phyloP scores from a whole-genome alignment of 2,329 filamentous ascomycete genomes.

The Cercospora sp. region DNA sequence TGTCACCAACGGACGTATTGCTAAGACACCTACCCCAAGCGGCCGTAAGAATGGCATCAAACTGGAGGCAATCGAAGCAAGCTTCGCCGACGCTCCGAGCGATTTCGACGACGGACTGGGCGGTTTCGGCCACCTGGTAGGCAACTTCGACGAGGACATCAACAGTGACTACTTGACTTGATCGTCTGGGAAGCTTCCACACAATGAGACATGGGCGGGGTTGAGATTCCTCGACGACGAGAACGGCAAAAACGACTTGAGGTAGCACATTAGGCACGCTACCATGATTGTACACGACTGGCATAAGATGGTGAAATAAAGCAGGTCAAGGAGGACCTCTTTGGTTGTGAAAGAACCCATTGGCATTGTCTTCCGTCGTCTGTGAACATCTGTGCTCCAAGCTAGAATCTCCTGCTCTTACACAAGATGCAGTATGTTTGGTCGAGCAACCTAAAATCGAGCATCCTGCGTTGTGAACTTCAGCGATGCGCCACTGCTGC shows the following conservation, averaged over 20 bases:
- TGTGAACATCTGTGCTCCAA: neutral
- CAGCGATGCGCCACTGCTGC: neutral
- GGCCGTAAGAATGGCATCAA: constrained; percentile 31
- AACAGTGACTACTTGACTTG: constrained; percentile 1
- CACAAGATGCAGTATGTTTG: neutral
- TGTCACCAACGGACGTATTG: constrained; percentile 31
- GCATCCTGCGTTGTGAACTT: neutral
- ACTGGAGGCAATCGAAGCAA: constrained; percentile 25
- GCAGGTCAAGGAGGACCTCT: neutral
- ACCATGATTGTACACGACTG: neutral
- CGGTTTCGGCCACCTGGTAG: neutral
- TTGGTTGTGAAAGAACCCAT: neutral
- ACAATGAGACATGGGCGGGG: neutral
- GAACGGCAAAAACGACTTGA: neutral
- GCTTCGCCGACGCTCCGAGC: neutral
- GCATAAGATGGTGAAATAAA: neutral
- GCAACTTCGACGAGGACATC: constrained; percentile 9
- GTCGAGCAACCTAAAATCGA: neutral
- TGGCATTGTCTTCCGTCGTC: neutral
- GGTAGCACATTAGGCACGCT: neutral
- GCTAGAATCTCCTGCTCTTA: neutral
- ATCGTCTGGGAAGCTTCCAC: neutral
- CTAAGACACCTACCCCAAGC: constrained; percentile 28
- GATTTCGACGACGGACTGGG: constrained; percentile 10
- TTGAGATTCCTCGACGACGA: neutral